Evolutionary conservation across 192 early-diverging fungal species (phyloP), one percentile per base, ranked within the genome.

Genomic region (Podila clonocystis): DNA sequence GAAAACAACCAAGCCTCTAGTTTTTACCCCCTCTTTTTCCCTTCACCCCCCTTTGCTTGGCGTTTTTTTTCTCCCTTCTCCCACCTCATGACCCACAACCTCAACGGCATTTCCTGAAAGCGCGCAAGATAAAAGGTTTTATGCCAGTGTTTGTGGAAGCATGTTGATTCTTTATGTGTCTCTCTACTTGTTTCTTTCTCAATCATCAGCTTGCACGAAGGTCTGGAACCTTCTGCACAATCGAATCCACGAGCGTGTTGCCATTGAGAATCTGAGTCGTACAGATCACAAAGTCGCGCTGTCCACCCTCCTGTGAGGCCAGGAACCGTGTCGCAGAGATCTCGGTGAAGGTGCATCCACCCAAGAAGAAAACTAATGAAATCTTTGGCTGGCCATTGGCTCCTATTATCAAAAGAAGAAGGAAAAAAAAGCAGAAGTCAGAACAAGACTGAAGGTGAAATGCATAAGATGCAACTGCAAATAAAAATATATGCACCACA

Each of bases 271-370:
- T 93, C 68, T 95, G 90, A 0, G 97, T 99, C 0, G 97, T 99
- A 41, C 94, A 89, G 9, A 93, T 90, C 33, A 97, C 74, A 84
- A 93, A 99, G 68, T 94, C 91, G 30, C 96, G 94, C 38, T 85
- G 87, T 45, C 89, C 89, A 65, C 89, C 89, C 38, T 93, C 92
- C 62, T 95, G 92, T 73, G 92, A 92, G 9, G 94, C 89, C 52
- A 99, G 84, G 67, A 96, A 93, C 4, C 98, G 89, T n/a, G 97
- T 86, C 20, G 98, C 95, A 5, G 97, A 88, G 22, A 98, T 90
- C 85, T 99, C 97, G 5, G 97, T 94, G 36, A 88, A 93, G 0
- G 97, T 98, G 82, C 97, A 98, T 20, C 97, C 97, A 45, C 97
- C 97, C 13, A 99, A 84, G 75, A 98, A 99, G 61, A 99, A 91